Evolutionary conservation across 2,329 filamentous ascomycete species (phyloP).

Genomic region (Colletotrichum viniferum): DNA sequence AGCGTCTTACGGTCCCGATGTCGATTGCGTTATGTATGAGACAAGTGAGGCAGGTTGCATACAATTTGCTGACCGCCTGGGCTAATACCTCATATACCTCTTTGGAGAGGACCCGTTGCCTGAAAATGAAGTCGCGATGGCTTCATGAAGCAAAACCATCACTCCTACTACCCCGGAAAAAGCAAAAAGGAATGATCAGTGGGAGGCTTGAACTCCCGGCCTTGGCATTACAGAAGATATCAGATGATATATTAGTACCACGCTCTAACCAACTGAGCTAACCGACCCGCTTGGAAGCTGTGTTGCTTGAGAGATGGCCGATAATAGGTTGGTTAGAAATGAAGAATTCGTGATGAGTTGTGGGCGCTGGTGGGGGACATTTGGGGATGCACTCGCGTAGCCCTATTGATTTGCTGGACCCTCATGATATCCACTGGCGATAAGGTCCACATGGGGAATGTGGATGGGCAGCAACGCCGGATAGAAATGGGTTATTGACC

Average conservation of each 20-base stretch:
- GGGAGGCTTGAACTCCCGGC: not conserved
- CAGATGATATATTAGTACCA: not conserved
- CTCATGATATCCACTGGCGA: not conserved
- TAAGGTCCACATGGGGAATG: not conserved
- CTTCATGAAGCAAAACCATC: not conserved
- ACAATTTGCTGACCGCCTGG: too few species aligned
- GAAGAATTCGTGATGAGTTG: not conserved
- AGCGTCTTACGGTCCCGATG: too few species aligned
- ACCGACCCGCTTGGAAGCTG: not conserved
- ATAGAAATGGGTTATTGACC: not conserved
- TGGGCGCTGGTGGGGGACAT: not conserved
- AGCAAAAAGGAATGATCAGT: not conserved
- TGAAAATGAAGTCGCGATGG: too few species aligned
- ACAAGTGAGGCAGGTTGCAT: too few species aligned
- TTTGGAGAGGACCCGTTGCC: too few species aligned
- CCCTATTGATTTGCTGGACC: not conserved
- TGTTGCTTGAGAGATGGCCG: not conserved
- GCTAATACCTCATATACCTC: too few species aligned
- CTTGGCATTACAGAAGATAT: not conserved
- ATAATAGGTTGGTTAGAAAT: not conserved
- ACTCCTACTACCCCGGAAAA: accelerated
- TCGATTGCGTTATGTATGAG: too few species aligned
- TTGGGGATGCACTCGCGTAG: not conserved
- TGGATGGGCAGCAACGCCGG: not conserved
- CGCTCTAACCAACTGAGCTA: not conserved